Conservation (phyloP, 2,329 filamentous ascomycete genomes). For the Sporothrix luriei region DNA sequence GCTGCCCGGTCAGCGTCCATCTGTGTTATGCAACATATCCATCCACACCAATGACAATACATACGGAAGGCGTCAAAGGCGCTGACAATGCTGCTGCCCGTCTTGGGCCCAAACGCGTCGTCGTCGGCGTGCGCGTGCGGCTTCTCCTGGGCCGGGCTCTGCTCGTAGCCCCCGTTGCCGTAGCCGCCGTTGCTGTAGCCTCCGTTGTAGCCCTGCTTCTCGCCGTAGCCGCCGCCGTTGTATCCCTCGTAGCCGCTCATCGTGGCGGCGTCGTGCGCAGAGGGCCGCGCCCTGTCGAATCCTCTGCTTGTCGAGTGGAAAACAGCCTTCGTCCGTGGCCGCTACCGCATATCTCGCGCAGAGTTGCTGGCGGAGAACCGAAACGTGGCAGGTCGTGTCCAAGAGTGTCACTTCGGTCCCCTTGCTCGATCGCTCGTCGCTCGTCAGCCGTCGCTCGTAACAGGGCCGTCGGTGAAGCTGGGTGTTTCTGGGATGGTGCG, state of each 20-base stretch:
- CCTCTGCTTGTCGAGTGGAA: not conserved
- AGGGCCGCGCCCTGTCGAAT: not conserved
- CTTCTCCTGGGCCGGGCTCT: not conserved
- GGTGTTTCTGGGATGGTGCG: not conserved
- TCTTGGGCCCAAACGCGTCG: conserved; percentile 74
- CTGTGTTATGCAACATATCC: too few relatives aligned
- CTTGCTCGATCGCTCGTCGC: not conserved
- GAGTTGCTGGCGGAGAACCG: too few relatives aligned
- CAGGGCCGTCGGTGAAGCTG: not conserved
- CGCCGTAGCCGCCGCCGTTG: conserved; percentile 70
- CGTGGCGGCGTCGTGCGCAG: conserved; percentile 26
- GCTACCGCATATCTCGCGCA: conserved; percentile 12
- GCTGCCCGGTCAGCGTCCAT: conserved; percentile 60
- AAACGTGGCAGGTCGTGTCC: too few relatives aligned
- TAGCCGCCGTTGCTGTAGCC: conserved; percentile 50
- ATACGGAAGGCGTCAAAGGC: conserved; percentile 97
- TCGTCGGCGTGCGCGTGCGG: conserved; percentile 61
- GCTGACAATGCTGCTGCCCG: conserved; percentile 63
- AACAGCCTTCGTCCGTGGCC: not conserved
- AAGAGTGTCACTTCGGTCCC: not conserved
- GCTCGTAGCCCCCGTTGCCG: not conserved
- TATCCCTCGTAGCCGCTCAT: conserved; percentile 87
- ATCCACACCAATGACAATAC: conserved; percentile 45
- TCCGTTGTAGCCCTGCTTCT: conserved; percentile 40
- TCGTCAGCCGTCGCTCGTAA: not conserved